Conservation (phyloP, 2,329 filamentous ascomycete genomes). For the Pyricularia pennisetigena region DNA sequence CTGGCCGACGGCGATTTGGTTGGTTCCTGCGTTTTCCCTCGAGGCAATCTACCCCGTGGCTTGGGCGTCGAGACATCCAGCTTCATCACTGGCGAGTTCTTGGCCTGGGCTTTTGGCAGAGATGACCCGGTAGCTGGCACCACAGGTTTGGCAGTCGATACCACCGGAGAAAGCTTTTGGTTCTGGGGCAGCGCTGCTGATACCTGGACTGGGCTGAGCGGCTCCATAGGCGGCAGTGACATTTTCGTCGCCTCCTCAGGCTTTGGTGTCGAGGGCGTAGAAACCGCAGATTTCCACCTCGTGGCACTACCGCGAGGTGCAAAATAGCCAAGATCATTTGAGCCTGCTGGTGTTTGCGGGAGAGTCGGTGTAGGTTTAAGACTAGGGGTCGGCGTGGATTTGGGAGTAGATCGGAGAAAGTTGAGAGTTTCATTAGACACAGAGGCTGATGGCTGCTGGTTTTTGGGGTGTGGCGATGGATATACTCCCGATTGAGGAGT, state of each 20-base stretch:
- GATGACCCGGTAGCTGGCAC: neutral
- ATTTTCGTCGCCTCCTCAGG: constrained; percentile 24
- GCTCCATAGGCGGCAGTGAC: constrained; percentile 46
- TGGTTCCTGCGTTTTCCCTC: constrained; percentile 6
- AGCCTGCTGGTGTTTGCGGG: constrained; percentile 12
- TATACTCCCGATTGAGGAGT: neutral
- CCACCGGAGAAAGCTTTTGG: neutral
- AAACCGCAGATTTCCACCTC: constrained; percentile 43
- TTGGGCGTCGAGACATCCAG: constrained; percentile 10
- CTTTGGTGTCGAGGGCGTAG: constrained; percentile 48
- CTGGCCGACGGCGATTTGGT: neutral
- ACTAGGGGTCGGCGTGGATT: neutral
- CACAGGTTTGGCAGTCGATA: neutral
- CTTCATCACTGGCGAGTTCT: constrained; percentile 18
- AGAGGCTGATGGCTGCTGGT: constrained; percentile 6
- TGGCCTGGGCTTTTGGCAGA: constrained; percentile 12
- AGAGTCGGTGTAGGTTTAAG: constrained; percentile 8
- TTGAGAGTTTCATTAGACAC: constrained; percentile 3
- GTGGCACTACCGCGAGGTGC: constrained; percentile 33
- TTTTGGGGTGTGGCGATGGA: neutral
- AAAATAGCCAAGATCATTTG: neutral
- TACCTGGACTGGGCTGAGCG: constrained; percentile 43
- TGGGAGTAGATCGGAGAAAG: constrained; percentile 6
- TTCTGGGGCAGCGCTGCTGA: constrained; percentile 23
- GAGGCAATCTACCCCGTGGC: neutral